A percentile compares a stretch with the other conserved stretches of the same genome.
Conservation (phyloP, 108 stramenopile genomes). For the Fistulifera solaris region DNA sequence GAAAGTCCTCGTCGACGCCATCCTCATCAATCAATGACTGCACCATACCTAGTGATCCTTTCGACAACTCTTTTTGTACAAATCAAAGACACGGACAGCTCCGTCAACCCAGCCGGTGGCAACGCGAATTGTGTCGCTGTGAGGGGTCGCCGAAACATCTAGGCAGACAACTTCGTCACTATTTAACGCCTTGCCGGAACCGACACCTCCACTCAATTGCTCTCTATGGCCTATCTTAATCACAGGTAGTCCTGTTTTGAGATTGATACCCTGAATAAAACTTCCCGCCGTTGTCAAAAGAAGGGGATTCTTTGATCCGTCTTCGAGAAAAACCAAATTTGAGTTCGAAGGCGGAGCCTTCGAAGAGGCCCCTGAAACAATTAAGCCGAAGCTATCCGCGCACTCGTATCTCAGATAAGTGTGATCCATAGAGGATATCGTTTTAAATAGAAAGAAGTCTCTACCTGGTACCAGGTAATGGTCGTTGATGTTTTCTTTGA, state of each 20-base stretch:
- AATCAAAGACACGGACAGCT: conserved; percentile 59
- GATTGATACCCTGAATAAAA: conserved; percentile 50
- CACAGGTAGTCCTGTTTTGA: conserved; percentile 37
- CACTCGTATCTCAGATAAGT: conserved; percentile 87
- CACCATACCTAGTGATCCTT: conserved; percentile 22
- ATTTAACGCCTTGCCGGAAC: conserved; percentile 71
- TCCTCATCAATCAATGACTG: conserved; percentile 36
- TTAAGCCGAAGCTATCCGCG: conserved; percentile 74
- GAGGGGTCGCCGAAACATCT: conserved; percentile 10
- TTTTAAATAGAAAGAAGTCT: no score
- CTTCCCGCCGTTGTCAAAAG: conserved; percentile 63
- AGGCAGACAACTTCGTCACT: conserved; percentile 59
- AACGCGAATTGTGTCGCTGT: conserved; percentile 21
- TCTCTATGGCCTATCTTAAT: conserved; percentile 64
- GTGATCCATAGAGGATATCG: conserved; percentile 30
- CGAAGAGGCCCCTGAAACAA: conserved; percentile 43
- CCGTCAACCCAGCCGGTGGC: conserved; percentile 85
- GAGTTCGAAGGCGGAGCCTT: conserved; percentile 55
- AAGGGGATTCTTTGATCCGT: conserved; percentile 14
- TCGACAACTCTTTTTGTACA: conserved; percentile 18
- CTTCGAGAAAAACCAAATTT: conserved; percentile 45
- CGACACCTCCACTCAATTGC: conserved; percentile 46
- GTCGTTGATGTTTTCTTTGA: no score
- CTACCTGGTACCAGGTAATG: no score
- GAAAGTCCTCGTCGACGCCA: conserved; percentile 33